These are phyloP conservation scores for Penicillium canescens DNA, from an alignment of 495 filamentous ascomycete species.

Conservation along the genomic window DNA sequence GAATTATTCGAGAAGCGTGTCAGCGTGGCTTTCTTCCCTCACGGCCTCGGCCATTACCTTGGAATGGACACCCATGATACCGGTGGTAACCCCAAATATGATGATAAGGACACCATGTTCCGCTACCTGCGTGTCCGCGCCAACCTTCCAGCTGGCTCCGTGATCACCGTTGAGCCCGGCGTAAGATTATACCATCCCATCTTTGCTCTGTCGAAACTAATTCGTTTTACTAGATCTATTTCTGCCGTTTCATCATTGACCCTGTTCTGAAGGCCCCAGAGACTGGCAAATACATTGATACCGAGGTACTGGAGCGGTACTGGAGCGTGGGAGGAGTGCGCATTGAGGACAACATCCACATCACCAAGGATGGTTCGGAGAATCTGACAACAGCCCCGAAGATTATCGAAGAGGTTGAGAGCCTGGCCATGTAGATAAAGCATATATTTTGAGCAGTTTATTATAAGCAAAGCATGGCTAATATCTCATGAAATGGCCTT, in stretches of 20 bases:
- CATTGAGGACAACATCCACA: slow-evolving; percentile 74
- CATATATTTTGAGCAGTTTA: background rate
- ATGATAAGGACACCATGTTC: slow-evolving; percentile 82
- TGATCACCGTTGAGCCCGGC: slow-evolving; percentile 90
- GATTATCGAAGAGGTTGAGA: slow-evolving; percentile 69
- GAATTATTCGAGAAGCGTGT: slow-evolving; percentile 74
- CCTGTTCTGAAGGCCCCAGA: slow-evolving; percentile 72
- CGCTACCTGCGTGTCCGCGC: slow-evolving; percentile 82
- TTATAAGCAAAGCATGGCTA: no score
- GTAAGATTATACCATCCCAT: slow-evolving; percentile 42
- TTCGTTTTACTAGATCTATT: slow-evolving; percentile 67
- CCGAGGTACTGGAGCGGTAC: slow-evolving; percentile 71
- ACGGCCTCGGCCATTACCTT: slow-evolving; percentile 88
- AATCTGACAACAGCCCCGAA: slow-evolving; percentile 82
- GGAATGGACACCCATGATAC: slow-evolving; percentile 96
- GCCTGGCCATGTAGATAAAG: slow-evolving; percentile 24
- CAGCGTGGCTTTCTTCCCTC: slow-evolving; percentile 87
- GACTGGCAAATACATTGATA: slow-evolving; percentile 71
- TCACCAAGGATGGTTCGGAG: slow-evolving; percentile 73
- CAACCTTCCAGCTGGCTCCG: slow-evolving; percentile 68
- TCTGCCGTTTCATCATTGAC: slow-evolving; percentile 89
- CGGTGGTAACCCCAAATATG: slow-evolving; percentile 83
- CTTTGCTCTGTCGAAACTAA: background rate
- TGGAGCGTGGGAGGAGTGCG: slow-evolving; percentile 89
- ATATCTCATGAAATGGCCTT: background rate